These are phyloP conservation scores for Colletotrichum sojae DNA, from an alignment of 2,329 filamentous ascomycete species.

Conservation along the genomic window DNA sequence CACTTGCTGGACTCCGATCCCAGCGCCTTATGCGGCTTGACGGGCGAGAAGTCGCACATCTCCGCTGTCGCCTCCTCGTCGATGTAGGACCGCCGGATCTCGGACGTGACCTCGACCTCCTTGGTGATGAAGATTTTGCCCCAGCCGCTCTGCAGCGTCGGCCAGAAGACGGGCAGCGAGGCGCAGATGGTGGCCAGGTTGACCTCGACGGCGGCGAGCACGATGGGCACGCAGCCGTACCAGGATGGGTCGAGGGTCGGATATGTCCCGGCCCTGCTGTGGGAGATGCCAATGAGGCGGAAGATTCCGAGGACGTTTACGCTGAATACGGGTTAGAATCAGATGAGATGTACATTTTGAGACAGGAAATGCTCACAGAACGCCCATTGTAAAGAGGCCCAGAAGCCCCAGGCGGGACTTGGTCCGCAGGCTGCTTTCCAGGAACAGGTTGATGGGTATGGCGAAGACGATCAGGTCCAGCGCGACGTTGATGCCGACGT, in stretches of 20 bases:
- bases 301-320: constrained; percentile 44
- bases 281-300: constrained; percentile 49
- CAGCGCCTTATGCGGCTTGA: background rate
- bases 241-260: constrained; percentile 54
- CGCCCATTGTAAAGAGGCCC: constrained; percentile 49
- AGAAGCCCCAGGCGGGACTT: constrained; percentile 50
- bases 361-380: constrained; percentile 45
- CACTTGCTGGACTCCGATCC: background rate
- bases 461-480: constrained; percentile 51
- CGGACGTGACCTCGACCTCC: constrained; percentile 49
- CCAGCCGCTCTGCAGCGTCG: constrained; percentile 46
- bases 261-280: constrained; percentile 48
- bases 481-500: constrained; percentile 49
- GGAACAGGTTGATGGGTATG: constrained; percentile 49
- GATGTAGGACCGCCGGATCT: constrained; percentile 31
- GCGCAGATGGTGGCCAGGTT: constrained; percentile 43
- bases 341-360: accelerated
- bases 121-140: constrained; percentile 53
- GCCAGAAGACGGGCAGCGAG: constrained; percentile 37
- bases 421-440: constrained; percentile 43
- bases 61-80: constrained; percentile 17
- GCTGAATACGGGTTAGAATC: constrained; percentile 37
- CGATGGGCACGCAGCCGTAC: constrained; percentile 51
- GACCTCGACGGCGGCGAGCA: constrained; percentile 52
- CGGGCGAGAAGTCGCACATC: constrained; percentile 19